Conservation (phyloP, 441 rosid species). For the Hypseocharis bilobata region DNA sequence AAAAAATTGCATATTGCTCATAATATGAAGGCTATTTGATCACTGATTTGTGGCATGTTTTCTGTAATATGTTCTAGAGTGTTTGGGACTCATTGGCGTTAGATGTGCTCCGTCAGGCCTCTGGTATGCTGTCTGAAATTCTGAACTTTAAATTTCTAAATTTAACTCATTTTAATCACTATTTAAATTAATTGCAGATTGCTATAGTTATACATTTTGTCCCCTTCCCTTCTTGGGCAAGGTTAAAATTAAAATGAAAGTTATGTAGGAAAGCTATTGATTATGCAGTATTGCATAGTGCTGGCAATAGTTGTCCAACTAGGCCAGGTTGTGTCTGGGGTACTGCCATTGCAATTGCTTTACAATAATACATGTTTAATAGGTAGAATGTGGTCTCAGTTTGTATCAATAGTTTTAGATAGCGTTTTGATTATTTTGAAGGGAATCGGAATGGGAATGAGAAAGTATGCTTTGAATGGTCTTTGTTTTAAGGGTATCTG, state of each 20-base stretch:
- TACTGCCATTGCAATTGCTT: not conserved
- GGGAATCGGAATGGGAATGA: too few species aligned
- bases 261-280: not conserved
- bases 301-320: not conserved
- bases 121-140: conserved; percentile 45
- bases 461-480: too few species aligned
- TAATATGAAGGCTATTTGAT: not conserved
- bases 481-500: too few species aligned
- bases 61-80: conserved; percentile 34
- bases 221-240: not conserved
- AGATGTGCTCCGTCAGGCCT: conserved; percentile 69
- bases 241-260: not conserved
- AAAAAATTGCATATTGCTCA: not conserved
- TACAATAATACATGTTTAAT: not conserved
- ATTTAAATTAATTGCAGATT: not conserved
- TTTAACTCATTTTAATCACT: conserved; percentile 1
- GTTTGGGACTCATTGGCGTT: conserved; percentile 77
- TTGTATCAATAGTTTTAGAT: not conserved
- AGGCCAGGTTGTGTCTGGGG: not conserved
- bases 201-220: not conserved
- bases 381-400: not conserved
- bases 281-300: not conserved
- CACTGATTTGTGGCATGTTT: conserved; percentile 8
- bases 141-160: conserved; percentile 7
- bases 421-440: too few species aligned